Evolutionary conservation across 1,139 yeast genomes (phyloP).

Genomic region (Suhomyces chickasaworum): DNA sequence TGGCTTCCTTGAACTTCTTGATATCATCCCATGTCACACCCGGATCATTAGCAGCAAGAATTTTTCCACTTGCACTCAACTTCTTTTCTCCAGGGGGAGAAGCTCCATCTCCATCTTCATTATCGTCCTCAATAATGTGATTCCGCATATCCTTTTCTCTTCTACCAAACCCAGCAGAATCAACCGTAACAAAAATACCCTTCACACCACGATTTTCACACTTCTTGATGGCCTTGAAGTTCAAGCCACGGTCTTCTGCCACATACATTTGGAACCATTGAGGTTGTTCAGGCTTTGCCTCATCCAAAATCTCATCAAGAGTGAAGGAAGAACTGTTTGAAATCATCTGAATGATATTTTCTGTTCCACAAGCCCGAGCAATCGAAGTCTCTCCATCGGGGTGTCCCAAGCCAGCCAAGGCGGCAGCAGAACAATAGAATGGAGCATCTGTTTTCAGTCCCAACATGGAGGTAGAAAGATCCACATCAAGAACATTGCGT

Average conservation of each 20-base stretch:
- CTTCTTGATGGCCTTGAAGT: slow-evolving; percentile 60
- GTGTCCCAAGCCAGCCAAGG: slow-evolving; percentile 78
- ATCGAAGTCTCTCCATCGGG: slow-evolving; percentile 76
- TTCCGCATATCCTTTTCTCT: slow-evolving; percentile 70
- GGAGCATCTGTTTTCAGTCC: slow-evolving; percentile 52
- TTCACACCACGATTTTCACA: slow-evolving; percentile 77
- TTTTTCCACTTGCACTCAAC: slow-evolving; percentile 87
- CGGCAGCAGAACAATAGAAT: slow-evolving; percentile 78
- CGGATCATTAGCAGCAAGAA: slow-evolving; percentile 76
- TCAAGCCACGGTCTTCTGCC: slow-evolving; percentile 62
- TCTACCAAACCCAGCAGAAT: slow-evolving; percentile 92
- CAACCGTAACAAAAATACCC: slow-evolving; percentile 85
- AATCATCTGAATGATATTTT: slow-evolving; percentile 75
- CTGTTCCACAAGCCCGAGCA: slow-evolving; percentile 70
- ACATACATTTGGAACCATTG: slow-evolving; percentile 95
- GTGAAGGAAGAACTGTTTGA: slow-evolving; percentile 79
- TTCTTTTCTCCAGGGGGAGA: slow-evolving; percentile 43
- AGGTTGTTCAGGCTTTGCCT: slow-evolving; percentile 54
- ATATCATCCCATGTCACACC: slow-evolving; percentile 64
- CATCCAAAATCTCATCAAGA: slow-evolving; percentile 66
- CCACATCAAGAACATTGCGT: slow-evolving; percentile 63
- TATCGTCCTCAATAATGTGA: slow-evolving; percentile 58
- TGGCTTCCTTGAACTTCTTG: slow-evolving; percentile 54
- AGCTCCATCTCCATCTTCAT: slow-evolving; percentile 64
- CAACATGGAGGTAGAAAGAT: slow-evolving; percentile 42